Conservation (phyloP, 2,329 filamentous ascomycete genomes). For the Zymoseptoria passerinii region DNA sequence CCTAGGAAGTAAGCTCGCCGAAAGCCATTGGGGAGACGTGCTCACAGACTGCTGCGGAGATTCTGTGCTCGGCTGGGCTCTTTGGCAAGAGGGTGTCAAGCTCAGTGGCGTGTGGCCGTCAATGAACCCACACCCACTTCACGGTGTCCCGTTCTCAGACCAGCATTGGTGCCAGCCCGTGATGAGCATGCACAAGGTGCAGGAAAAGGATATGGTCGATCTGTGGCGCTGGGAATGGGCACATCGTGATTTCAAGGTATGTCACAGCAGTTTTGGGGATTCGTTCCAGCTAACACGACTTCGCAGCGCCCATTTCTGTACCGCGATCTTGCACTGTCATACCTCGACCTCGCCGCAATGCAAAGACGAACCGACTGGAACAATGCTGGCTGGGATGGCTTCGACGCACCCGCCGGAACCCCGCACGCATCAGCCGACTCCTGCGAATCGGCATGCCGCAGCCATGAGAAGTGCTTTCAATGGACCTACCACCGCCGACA, state of each 20-base stretch:
- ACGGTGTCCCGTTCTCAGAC: slow-evolving; percentile 41
- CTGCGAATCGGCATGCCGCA: slow-evolving; percentile 41
- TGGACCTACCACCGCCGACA: slow-evolving; percentile 24
- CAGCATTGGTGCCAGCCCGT: slow-evolving; percentile 46
- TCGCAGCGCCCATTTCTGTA: slow-evolving; percentile 16
- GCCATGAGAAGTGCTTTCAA: slow-evolving; percentile 29
- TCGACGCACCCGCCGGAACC: slow-evolving; percentile 21
- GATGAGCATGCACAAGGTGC: slow-evolving; percentile 32
- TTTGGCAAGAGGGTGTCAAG: slow-evolving; percentile 36
- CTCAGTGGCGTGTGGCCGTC: slow-evolving; percentile 38
- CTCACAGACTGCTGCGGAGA: slow-evolving; percentile 45
- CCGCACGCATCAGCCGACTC: slow-evolving; percentile 27
- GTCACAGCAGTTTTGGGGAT: neutral
- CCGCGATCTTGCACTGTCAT: slow-evolving; percentile 27
- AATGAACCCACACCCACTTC: slow-evolving; percentile 42
- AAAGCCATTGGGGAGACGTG: slow-evolving; percentile 33
- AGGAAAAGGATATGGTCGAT: slow-evolving; percentile 39
- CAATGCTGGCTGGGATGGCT: slow-evolving; percentile 30
- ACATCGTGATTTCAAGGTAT: slow-evolving; percentile 18
- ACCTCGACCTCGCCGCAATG: slow-evolving; percentile 20
- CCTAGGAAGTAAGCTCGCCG: slow-evolving; percentile 28
- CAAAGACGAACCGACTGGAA: slow-evolving; percentile 27
- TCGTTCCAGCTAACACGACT: neutral
- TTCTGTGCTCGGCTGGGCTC: slow-evolving; percentile 41
- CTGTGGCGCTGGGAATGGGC: slow-evolving; percentile 43